A percentile compares a stretch with the other conserved stretches of the same genome.
phyloP scores from a whole-genome alignment of 441 rosid genomes.

The Geranium incanum region DNA sequence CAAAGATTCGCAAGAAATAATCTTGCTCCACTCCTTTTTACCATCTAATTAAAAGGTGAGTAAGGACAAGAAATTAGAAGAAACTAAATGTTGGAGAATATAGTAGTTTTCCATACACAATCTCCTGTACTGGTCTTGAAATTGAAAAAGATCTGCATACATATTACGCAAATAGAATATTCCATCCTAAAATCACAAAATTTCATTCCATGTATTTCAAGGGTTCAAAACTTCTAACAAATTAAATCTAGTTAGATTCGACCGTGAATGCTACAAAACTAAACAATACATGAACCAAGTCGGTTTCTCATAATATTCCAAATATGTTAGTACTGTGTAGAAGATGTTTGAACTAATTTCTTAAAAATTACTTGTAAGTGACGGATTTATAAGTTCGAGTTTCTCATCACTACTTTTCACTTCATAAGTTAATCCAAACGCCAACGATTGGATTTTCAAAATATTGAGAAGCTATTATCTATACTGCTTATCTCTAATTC shows the following conservation, averaged over 20 bases:
- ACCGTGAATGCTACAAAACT: neutral
- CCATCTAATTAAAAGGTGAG: neutral
- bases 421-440: no score
- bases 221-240: neutral
- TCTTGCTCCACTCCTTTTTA: conserved; percentile 1
- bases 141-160: neutral
- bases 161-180: neutral
- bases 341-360: no score
- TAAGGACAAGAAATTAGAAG: neutral
- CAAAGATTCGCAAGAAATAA: neutral
- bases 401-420: no score
- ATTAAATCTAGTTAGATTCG: neutral
- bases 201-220: neutral
- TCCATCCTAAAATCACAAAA: neutral
- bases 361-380: no score
- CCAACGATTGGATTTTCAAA: no score
- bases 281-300: neutral
- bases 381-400: no score
- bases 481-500: neutral
- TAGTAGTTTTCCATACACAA: neutral
- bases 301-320: neutral
- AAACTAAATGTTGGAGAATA: neutral
- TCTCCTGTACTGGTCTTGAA: neutral
- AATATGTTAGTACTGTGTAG: no score
- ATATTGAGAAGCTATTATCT: neutral